Percentiles rank a stretch among this genome's conserved stretches.
Evolutionary conservation across 2,329 filamentous ascomycete genomes (phyloP).

Genomic region (Paecilomyces variotii): DNA sequence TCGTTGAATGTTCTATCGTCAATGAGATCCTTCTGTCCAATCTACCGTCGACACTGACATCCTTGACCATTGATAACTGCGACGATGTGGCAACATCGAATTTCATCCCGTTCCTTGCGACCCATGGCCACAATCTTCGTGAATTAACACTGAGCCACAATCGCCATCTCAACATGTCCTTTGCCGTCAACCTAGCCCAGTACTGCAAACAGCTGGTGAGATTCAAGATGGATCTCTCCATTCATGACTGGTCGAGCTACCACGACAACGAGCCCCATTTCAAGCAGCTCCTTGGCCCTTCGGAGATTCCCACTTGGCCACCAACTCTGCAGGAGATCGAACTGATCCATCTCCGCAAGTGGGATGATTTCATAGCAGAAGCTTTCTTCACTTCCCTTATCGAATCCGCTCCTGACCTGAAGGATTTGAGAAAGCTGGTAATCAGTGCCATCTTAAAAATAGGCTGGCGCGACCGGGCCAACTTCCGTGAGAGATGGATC

Average conservation of each 20-base stretch:
- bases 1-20: conserved; percentile 67
- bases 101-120: conserved; percentile 56
- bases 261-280: conserved; percentile 70
- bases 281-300: conserved; percentile 49
- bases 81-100: conserved; percentile 62
- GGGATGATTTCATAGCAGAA: conserved; percentile 60
- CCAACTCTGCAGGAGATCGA: conserved; percentile 61
- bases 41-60: conserved; percentile 58
- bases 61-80: conserved; percentile 71
- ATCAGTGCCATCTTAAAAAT: conserved; percentile 74
- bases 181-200: conserved; percentile 57
- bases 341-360: conserved; percentile 69
- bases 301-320: conserved; percentile 71
- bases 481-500: conserved; percentile 72
- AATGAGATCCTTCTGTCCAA: conserved; percentile 60
- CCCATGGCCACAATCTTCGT: conserved; percentile 59
- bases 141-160: conserved; percentile 70
- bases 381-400: conserved; percentile 73
- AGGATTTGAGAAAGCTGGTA: conserved; percentile 58
- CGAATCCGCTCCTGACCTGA: conserved; percentile 58
- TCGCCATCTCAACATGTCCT: conserved; percentile 66
- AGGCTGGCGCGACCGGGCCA: conserved; percentile 69
- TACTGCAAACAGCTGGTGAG: conserved; percentile 64
- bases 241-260: conserved; percentile 60
- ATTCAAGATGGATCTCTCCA: conserved; percentile 70